A percentile compares a stretch with the other conserved stretches of the same genome.
These are phyloP conservation scores for Candida glaebosa DNA, from an alignment of 805 yeast genomes.

Conservation along the genomic window DNA sequence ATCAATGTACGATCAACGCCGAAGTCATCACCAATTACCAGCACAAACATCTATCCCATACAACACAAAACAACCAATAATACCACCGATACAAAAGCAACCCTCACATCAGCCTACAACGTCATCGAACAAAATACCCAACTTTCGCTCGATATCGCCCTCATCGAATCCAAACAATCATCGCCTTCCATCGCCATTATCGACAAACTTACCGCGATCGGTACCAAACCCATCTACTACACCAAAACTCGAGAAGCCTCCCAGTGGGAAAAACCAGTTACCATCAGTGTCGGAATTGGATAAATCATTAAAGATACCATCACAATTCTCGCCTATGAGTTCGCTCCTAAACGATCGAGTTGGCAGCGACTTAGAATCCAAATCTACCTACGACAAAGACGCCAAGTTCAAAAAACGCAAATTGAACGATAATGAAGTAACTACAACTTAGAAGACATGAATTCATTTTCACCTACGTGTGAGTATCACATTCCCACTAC, in stretches of 20 bases:
- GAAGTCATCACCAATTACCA: background rate
- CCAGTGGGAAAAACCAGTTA: constrained; percentile 18
- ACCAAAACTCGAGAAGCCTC: constrained; percentile 1
- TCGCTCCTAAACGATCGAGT: constrained; percentile 1
- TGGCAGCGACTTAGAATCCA: background rate
- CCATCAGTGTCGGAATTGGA: constrained; percentile 38
- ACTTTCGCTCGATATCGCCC: constrained; percentile 2
- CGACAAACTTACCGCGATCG: constrained; percentile 5
- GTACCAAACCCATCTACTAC: constrained; percentile 2
- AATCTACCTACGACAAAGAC: background rate
- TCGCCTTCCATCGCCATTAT: constrained; percentile 6
- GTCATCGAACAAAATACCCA: background rate
- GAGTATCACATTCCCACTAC: background rate
- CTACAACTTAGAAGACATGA: background rate
- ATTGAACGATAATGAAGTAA: background rate
- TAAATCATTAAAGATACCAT: constrained; percentile 8
- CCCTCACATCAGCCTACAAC: constrained; percentile 7
- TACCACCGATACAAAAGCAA: constrained; percentile 4
- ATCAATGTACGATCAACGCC: constrained; percentile 12
- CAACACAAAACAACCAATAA: background rate
- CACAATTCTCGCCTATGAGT: background rate
- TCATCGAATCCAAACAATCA: constrained; percentile 2
- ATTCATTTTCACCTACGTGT: background rate
- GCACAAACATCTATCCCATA: constrained; percentile 2
- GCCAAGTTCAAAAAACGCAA: background rate